A percentile compares a stretch with the other conserved stretches of the same genome.
These are phyloP conservation scores for Tolypocladium paradoxum DNA, from an alignment of 2,329 filamentous ascomycete species.

Conservation along the genomic window DNA sequence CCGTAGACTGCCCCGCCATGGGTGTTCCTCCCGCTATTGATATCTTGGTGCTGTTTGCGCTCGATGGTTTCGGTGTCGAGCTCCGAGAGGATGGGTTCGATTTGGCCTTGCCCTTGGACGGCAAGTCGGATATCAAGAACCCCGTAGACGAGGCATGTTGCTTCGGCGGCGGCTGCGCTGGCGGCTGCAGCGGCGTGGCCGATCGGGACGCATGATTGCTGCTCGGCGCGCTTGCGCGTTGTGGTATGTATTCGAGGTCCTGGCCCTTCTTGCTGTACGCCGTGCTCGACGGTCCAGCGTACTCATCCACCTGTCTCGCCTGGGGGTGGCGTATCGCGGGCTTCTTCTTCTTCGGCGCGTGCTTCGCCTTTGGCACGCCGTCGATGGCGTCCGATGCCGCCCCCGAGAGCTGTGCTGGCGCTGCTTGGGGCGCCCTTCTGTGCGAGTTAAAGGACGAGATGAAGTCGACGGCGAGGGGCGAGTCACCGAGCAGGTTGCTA, in stretches of 20 bases:
- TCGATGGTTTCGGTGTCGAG: conserved; percentile 42
- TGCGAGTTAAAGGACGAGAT: conserved; percentile 71
- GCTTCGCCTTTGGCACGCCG: conserved; percentile 37
- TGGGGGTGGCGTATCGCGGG: conserved; percentile 51
- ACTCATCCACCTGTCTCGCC: conserved; percentile 47
- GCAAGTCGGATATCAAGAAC: conserved; percentile 68
- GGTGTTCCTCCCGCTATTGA: conserved; percentile 66
- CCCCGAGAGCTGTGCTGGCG: conserved; percentile 1
- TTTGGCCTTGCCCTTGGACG: conserved; percentile 45
- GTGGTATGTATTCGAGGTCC: conserved; percentile 63
- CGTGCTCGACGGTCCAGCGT: conserved; percentile 53
- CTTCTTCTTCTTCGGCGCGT: conserved; percentile 46
- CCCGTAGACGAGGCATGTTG: conserved; percentile 54
- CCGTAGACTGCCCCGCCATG: conserved; percentile 72
- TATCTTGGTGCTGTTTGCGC: conserved; percentile 49
- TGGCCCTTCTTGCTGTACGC: conserved; percentile 65
- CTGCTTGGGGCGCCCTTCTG: conserved; percentile 28
- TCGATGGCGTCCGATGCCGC: conserved; percentile 20
- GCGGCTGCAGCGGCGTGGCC: conserved; percentile 18
- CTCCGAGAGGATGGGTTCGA: conserved; percentile 40
- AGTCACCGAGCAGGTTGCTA: conserved; percentile 78
- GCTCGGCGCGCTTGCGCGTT: conserved; percentile 28
- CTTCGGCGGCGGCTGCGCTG: conserved; percentile 37
- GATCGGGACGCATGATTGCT: conserved; percentile 26
- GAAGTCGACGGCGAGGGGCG: conserved; percentile 64